Percentiles rank a stretch among this genome's conserved stretches.
Conservation (phyloP, 495 filamentous ascomycete species). For the Penicillium canariense region DNA sequence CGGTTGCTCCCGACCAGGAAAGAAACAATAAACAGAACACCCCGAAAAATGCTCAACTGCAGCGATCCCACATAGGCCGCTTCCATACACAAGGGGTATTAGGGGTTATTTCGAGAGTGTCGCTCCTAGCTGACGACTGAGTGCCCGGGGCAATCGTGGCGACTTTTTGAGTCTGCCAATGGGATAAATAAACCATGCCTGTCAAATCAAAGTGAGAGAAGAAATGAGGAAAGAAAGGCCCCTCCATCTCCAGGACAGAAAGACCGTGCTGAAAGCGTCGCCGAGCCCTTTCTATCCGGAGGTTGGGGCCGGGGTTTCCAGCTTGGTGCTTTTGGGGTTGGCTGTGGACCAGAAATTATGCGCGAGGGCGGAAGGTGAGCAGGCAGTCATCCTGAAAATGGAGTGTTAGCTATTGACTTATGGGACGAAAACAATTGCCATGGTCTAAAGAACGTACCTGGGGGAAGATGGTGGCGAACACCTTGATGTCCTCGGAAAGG, state of each 20-base stretch:
- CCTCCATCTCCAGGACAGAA: constrained; percentile 45
- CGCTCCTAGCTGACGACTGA: not conserved
- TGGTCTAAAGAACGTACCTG: constrained; percentile 58
- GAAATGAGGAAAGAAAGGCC: constrained; percentile 20
- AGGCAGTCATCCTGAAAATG: constrained; percentile 41
- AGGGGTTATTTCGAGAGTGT: constrained; percentile 1
- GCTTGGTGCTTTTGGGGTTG: constrained; percentile 21
- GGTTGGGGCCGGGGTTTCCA: constrained; percentile 19
- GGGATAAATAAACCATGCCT: constrained; percentile 9
- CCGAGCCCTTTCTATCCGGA: constrained; percentile 24
- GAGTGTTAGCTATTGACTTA: constrained; percentile 15
- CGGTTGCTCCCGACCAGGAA: constrained; percentile 9
- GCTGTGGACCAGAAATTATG: constrained; percentile 25
- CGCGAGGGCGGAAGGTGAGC: constrained; percentile 43
- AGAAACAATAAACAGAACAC: constrained; percentile 15
- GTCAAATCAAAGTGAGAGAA: constrained; percentile 14
- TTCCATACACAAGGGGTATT: constrained; percentile 15
- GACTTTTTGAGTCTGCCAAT: constrained; percentile 4
- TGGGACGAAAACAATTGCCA: not conserved
- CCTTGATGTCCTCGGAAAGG: constrained; percentile 88
- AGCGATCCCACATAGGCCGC: constrained; percentile 10
- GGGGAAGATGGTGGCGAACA: constrained; percentile 97
- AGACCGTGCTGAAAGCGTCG: constrained; percentile 16
- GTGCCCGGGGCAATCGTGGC: not conserved
- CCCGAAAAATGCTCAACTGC: constrained; percentile 8